Base-by-base conservation (phyloP, 2,329 filamentous ascomycete species). In the Ophiostoma pallidulum region DNA sequence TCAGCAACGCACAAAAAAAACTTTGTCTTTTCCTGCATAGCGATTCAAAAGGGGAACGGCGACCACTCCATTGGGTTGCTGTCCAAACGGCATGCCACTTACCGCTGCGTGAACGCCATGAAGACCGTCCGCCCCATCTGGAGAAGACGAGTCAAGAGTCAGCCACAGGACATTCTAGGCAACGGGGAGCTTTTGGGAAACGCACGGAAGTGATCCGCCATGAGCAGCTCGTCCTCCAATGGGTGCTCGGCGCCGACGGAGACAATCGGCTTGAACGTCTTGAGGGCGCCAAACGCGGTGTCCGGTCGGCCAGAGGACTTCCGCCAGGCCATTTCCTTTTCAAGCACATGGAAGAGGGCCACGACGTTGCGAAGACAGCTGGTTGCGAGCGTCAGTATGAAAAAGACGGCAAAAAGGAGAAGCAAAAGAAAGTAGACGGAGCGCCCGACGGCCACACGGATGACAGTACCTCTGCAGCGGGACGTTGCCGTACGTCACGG, bases 401-500 rank as follows among this genome's bases (percentile, higher is more conserved):
- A 13, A 18, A 16, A 0, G 24, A 16, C 12, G 20, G 28, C 19
- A 19, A 24, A 32, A n/a, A 24, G 3, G n/a, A n/a, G n/a, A n/a
- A n/a, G n/a, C n/a, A n/a, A n/a, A n/a, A n/a, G n/a, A n/a, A n/a
- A n/a, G n/a, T n/a, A n/a, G n/a, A n/a, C n/a, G n/a, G n/a, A n/a
- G n/a, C n/a, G n/a, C n/a, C n/a, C n/a, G n/a, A n/a, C n/a, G n/a
- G n/a, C n/a, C n/a, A n/a, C n/a, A 45, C 8, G 7, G 13, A 10
- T n/a, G 12, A 10, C 55, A 68, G 51, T 64, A 88, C 85, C 80
- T 90, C 53, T 89, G 75, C 14, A 95, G 79, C 56, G 90, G 81
- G 19, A 97, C 86, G 62, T 98, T 98, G 48, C 92, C 92, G 64
- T 92, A 96, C 1, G 90, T 95, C 51, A 96, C 75, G 1, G 89